A percentile compares a stretch with the other conserved stretches of the same genome.
Conservation (phyloP, 176 grass and related monocot genomes). For the Aegilops longissima region DNA sequence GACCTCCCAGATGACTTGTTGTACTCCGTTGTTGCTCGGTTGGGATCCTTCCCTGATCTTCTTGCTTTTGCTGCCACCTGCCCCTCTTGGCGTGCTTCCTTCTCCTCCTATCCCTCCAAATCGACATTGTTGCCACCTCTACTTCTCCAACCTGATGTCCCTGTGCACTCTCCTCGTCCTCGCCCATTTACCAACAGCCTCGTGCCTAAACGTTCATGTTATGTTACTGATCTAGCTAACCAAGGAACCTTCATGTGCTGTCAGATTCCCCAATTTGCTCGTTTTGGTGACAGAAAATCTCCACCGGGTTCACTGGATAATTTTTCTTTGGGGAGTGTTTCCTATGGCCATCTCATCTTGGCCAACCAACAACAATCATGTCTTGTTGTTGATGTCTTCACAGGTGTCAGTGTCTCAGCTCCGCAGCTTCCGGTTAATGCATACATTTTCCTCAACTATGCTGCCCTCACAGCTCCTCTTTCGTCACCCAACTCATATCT, state of each 20-base stretch:
- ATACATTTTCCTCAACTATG: background rate
- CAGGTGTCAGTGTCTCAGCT: slow-evolving; percentile 26
- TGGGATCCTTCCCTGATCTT: background rate
- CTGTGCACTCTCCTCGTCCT: background rate
- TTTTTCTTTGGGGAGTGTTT: background rate
- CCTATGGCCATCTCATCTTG: slow-evolving; percentile 44
- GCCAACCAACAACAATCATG: background rate
- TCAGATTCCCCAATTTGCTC: background rate
- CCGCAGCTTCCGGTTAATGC: background rate
- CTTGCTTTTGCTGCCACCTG: background rate
- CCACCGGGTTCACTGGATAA: background rate
- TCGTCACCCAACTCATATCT: background rate
- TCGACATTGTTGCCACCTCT: background rate
- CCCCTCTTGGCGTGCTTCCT: background rate
- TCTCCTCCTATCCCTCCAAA: background rate
- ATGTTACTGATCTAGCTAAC: slow-evolving; percentile 5
- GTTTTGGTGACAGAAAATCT: background rate
- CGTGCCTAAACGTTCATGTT: background rate
- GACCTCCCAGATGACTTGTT: background rate
- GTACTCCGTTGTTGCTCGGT: background rate
- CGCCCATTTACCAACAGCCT: background rate
- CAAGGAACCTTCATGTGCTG: background rate
- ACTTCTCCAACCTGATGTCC: background rate
- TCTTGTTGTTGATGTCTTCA: slow-evolving; percentile 45
- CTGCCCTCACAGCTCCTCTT: background rate